Evolutionary conservation across 768 basidiomycete genomes (phyloP).

Genomic region (Boletus subparvulus): DNA sequence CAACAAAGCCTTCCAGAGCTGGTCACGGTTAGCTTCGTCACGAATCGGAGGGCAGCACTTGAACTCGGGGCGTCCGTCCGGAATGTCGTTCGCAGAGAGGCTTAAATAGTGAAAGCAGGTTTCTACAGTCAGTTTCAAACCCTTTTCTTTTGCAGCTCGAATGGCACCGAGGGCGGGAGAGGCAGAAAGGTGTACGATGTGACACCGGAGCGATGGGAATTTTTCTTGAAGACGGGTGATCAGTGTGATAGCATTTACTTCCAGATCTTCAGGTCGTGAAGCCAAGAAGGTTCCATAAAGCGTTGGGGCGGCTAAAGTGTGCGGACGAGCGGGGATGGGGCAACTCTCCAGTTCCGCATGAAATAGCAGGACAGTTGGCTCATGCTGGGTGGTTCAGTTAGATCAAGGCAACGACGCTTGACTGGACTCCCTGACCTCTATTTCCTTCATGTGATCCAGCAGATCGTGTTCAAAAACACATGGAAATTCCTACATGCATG

Average conservation of each 20-base stretch:
- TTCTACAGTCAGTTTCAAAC: conserved; percentile 82
- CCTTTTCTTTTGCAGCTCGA: conserved; percentile 60
- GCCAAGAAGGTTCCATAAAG: conserved; percentile 79
- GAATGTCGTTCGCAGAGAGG: conserved; percentile 70
- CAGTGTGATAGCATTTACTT: conserved; percentile 77
- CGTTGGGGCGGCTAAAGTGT: conserved; percentile 41
- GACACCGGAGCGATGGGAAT: conserved; percentile 73
- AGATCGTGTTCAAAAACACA: conserved; percentile 74
- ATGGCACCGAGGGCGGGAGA: conserved; percentile 77
- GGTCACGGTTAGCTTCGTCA: conserved; percentile 64
- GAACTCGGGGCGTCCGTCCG: conserved; percentile 77
- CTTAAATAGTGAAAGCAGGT: conserved; percentile 98
- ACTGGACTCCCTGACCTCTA: conserved; percentile 52
- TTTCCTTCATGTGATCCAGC: conserved; percentile 62
- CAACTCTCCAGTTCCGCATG: conserved; percentile 81
- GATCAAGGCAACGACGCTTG: conserved; percentile 2
- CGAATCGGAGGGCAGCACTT: conserved; percentile 98
- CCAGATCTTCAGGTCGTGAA: conserved; percentile 80
- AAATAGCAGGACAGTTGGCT: conserved; percentile 75
- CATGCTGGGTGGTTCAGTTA: conserved; percentile 44
- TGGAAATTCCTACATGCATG: conserved; percentile 80
- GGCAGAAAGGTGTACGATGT: conserved; percentile 95
- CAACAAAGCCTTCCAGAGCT: conserved; percentile 77
- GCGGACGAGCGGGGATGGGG: conserved; percentile 12
- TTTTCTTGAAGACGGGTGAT: conserved; percentile 62